A percentile compares a stretch with the other conserved stretches of the same genome.
Conservation (phyloP, 2,329 filamentous ascomycete genomes). For the Geosmithia putterillii region DNA sequence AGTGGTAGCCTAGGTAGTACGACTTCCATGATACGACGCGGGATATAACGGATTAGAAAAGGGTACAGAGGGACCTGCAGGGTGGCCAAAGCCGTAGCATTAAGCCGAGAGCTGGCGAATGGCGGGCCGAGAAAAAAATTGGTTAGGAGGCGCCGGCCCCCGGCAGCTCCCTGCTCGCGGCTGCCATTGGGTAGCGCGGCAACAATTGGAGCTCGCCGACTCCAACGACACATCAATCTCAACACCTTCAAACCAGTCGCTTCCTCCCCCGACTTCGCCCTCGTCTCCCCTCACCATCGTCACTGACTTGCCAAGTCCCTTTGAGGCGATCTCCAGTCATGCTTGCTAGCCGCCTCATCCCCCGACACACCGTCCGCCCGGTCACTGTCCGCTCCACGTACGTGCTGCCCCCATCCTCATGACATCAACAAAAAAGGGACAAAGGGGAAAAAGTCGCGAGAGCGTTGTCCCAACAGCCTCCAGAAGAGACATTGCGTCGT, state of each 20-base stretch:
- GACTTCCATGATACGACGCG: not conserved
- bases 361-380: conserved; percentile 43
- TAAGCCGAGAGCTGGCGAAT: conserved; percentile 1
- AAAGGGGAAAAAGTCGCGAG: not conserved
- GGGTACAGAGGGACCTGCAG: not conserved
- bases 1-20: not conserved
- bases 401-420: conserved; percentile 13
- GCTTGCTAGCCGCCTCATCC: conserved; percentile 50
- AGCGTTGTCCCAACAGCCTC: too few species aligned
- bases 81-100: not conserved
- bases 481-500: not conserved
- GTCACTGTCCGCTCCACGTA: conserved; percentile 41
- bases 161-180: not conserved
- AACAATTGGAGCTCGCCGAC: not conserved
- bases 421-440: not conserved
- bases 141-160: not conserved
- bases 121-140: conserved; percentile 2
- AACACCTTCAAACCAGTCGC: not conserved
- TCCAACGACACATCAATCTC: not conserved
- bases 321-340: conserved; percentile 27
- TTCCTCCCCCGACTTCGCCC: not conserved
- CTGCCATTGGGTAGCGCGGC: not conserved
- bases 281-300: conserved; percentile 1
- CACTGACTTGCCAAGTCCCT: not conserved
- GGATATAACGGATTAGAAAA: conserved; percentile 2